Base-by-base conservation (phyloP, 441 rosid genomes). In the Theobroma grandiflorum region DNA sequence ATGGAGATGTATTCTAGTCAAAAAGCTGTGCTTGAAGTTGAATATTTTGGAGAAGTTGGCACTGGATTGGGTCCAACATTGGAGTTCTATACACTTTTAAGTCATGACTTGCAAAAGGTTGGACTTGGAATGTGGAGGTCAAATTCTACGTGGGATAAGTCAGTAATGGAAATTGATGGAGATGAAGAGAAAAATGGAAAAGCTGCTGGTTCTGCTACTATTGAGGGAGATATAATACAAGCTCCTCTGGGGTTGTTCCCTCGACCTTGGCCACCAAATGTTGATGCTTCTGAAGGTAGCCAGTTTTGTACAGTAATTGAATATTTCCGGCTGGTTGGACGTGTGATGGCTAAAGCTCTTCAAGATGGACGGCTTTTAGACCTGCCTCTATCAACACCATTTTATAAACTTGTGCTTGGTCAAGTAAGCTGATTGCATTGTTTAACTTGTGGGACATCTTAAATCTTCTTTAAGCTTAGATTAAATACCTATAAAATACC, bases 1-100 rank as follows among this genome's bases (percentile, higher is more conserved):
- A 97, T 97, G 99, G 99, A 97, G 90, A 96, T 97, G 99, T 97
- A 95, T 88, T 97, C 98, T 83, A 93, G 98, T 89, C 99, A 97
- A 81, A 95, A 96, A 84, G 99, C 98, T 80, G 95, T 97, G 79
- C 98, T 97, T 80, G 99, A 97, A 86, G 99, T 97, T 16, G 99
- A 97, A 85, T 97, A 97, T 88, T 96, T 97, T 92, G 99, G 99
- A 77, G 99, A 97, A 91, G 99, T 97, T 81, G 99, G 99, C 70
- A 97, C 99, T 61, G 99, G 99, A 53, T 86, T 97, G 83, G 99
- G 99, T 68, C 99, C 99, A 61, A 97, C 99, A 20, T 87, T 97
- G 77, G 99, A 97, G 88, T 97, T 97, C 78, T 97, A 97, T 85
- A 97, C 99, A 26, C 97, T 97, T 81, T 74, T 97, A 75, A 96